Base-by-base conservation (phyloP, 305 asterid genomes). In the Fraxinus sp. region DNA sequence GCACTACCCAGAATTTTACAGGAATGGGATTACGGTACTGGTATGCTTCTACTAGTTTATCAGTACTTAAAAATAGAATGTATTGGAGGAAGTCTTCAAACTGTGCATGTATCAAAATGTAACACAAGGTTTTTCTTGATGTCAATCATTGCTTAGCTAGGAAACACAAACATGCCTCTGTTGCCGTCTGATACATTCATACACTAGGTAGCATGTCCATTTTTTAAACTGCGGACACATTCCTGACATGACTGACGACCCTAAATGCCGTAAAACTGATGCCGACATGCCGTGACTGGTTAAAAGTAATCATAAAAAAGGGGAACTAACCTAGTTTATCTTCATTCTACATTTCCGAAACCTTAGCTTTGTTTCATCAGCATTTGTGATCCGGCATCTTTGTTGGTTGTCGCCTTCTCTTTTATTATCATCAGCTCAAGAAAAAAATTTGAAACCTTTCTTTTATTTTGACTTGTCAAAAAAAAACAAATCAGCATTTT, bases 21-120 rank as follows among this genome's bases (percentile, higher is more conserved):
- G 99, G 87, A 95, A 92, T 81, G 99, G 98, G 73, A 88, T 92
- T 84, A 90, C 95, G 41, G 93, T 96, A 68, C 90, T 91, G 77
- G 99, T 96, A 88, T 92, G 97, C 85, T 83, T 87, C 84, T 84
- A 71, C 24, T 32, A 18, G 36, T 71, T 4, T 30, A 32, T 32
- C 22, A 30, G 22, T 70, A 30, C 39, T 28, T 28, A 26, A 68
- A 13, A 26, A 9, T 10, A 28, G 8, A 68, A 68, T 13, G 62
- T 68, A 24, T 4, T 24, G 13, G 36, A 68, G 6, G 39, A 28
- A n/a, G 64, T 41, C 68, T 79, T 80, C 41, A 36, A 36, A 59
- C 75, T 72, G 80, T 79, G 72, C 72, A 52, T 62, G 68, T 14
- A 28, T 82, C 16, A 74, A 73, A 28, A 16, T 52, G 24, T 52